Conservation (phyloP, 306 rosid genomes). For the Dicorynia guianensis region DNA sequence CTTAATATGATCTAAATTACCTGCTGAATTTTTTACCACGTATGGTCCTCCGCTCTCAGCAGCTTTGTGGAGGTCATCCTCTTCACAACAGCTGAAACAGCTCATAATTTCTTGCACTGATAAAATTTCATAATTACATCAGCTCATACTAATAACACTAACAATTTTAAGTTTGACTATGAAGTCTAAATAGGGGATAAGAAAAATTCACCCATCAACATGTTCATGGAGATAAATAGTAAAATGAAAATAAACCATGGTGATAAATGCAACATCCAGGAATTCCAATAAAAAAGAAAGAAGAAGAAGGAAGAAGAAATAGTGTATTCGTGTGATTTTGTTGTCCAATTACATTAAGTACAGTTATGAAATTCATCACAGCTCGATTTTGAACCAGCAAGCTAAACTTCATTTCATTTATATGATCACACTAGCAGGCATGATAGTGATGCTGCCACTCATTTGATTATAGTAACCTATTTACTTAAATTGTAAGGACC, state of each 20-base stretch:
- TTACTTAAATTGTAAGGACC: background rate
- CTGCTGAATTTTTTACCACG: constrained; percentile 61
- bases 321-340: background rate
- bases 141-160: constrained; percentile 19
- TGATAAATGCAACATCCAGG: constrained; percentile 3
- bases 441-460: background rate
- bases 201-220: background rate
- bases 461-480: constrained; percentile 29
- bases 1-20: constrained; percentile 47
- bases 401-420: constrained; percentile 32
- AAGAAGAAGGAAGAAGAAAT: constrained; percentile 5
- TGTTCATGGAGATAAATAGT: constrained; percentile 1
- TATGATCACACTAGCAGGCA: constrained; percentile 11
- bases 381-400: constrained; percentile 25
- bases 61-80: constrained; percentile 63
- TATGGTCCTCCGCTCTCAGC: constrained; percentile 68
- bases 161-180: background rate
- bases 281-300: constrained; percentile 1
- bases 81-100: constrained; percentile 82
- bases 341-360: constrained; percentile 6
- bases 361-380: background rate
- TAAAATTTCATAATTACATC: constrained; percentile 26
- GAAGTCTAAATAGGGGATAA: background rate
- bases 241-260: background rate
- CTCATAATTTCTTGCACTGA: constrained; percentile 61